Evolutionary conservation across 164 flowering plant genomes (phyloP).

Genomic region (Magnolia officinalis): DNA sequence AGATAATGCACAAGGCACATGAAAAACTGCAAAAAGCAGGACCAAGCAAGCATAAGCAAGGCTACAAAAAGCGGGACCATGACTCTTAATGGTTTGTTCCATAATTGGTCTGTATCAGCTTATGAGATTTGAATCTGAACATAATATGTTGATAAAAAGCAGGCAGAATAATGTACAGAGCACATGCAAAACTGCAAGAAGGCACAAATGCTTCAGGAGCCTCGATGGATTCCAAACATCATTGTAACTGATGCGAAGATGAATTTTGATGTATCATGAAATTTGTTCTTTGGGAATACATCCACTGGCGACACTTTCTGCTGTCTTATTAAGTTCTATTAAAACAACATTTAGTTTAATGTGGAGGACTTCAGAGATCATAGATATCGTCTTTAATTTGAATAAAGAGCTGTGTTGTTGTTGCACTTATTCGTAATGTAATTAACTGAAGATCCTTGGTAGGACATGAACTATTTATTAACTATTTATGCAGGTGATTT

Average conservation of each 20-base stretch:
- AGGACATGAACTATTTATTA: constrained; percentile 63
- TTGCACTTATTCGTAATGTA: background rate
- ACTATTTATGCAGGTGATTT: constrained; percentile 59
- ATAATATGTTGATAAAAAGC: background rate
- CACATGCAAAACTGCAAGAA: too few species aligned
- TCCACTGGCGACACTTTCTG: too few species aligned
- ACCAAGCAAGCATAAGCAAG: too few species aligned
- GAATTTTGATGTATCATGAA: too few species aligned
- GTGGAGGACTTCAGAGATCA: background rate
- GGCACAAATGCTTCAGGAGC: too few species aligned
- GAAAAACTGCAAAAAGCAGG: background rate
- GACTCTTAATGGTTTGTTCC: background rate
- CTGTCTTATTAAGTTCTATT: too few species aligned
- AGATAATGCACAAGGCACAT: background rate
- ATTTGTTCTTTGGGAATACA: too few species aligned
- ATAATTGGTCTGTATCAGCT: background rate
- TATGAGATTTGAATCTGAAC: background rate
- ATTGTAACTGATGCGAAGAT: too few species aligned
- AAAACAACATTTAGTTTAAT: too few species aligned
- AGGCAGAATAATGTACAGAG: background rate
- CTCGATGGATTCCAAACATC: too few species aligned
- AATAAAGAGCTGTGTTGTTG: background rate
- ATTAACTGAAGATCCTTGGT: constrained; percentile 22
- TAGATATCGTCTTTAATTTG: background rate
- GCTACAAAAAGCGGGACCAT: background rate